Evolutionary conservation across 306 rosid species (phyloP), one percentile per base, ranked within the genome.

Genomic region (Morella rubra): DNA sequence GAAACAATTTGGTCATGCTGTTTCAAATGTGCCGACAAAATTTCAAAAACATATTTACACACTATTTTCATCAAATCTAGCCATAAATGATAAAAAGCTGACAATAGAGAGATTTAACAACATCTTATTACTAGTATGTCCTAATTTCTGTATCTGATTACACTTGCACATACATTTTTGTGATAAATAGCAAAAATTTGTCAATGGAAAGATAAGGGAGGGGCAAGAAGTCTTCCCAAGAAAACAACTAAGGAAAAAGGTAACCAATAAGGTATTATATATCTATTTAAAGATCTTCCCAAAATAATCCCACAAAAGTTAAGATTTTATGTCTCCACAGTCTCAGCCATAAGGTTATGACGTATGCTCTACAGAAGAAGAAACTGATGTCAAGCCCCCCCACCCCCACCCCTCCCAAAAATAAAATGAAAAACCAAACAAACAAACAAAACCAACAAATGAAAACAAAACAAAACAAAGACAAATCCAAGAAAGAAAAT

Each of bases 1-100:
- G 93, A 90, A 76, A 95, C 71, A 81, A 95, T 83, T 86, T 95
- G 99, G 87, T 95, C 99, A 80, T 95, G 98, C 99, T 95, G 96
- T 22, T 40, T 84, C 55, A 76, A 27, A 59, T 50, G 73, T 32
- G 32, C 45, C 20, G 45, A 8, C 55, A 54, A 81, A 82, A 64
- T 67, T 62, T 20, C 59, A 55, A 40, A 73, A 65, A 74, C 73
- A 73, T 67, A 86, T 37, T 37, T 49, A 71, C 59, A 81, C 58
- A 75, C 69, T 75, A 27, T 73, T 56, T 73, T 68, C 46, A 77
- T 56, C 74, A 70, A 78, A 82, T 32, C 37, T 32, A 32, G 37
- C 37, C 3, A 78, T 44, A 72, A 73, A 60, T 54, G n/a, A 54
- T 49, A 82, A 71, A 75, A 53, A 62, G 6, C 55, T 75, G 24